A percentile compares a stretch with the other conserved stretches of the same genome.
Evolutionary conservation across 768 basidiomycete species (phyloP).

Genomic region (Boletus speciosus): DNA sequence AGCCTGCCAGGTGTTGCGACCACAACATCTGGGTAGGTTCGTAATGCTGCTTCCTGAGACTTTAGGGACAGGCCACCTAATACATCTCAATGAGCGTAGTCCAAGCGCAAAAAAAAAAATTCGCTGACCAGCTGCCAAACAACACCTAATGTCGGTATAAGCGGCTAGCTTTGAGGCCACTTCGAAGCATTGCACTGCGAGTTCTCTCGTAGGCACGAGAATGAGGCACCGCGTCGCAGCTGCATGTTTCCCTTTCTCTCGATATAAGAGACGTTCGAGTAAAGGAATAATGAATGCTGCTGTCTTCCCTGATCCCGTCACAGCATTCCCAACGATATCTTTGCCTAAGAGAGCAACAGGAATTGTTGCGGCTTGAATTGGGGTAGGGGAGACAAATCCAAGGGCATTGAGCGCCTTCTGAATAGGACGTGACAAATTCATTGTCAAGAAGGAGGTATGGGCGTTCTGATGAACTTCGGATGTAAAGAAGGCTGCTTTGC

Average conservation of each 20-base stretch:
- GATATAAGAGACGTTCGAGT: conserved; percentile 86
- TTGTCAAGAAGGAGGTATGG: conserved; percentile 82
- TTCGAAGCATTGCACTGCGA: conserved; percentile 94
- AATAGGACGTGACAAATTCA: conserved; percentile 94
- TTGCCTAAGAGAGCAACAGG: conserved; percentile 93
- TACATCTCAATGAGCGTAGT: conserved; percentile 5
- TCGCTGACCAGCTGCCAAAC: conserved; percentile 80
- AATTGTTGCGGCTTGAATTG: conserved; percentile 92
- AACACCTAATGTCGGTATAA: conserved; percentile 87
- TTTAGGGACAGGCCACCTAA: conserved; percentile 91
- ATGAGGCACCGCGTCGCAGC: conserved; percentile 88
- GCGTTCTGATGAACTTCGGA: conserved; percentile 47
- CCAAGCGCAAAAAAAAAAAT: background rate
- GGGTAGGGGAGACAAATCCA: conserved; percentile 82
- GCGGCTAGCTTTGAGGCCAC: conserved; percentile 82
- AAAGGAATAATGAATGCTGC: conserved; percentile 96
- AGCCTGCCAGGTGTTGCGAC: conserved; percentile 97
- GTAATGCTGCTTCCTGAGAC: conserved; percentile 81
- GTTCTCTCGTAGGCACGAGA: conserved; percentile 90
- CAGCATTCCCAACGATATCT: conserved; percentile 93
- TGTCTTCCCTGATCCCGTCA: conserved; percentile 98
- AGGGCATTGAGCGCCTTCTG: conserved; percentile 86
- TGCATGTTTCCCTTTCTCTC: conserved; percentile 84
- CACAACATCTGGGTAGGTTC: conserved; percentile 86
- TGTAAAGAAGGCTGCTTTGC: conserved; percentile 89